phyloP scores from a whole-genome alignment of 352 stramenopile genomes.

The Phytophthora podocarpi region DNA sequence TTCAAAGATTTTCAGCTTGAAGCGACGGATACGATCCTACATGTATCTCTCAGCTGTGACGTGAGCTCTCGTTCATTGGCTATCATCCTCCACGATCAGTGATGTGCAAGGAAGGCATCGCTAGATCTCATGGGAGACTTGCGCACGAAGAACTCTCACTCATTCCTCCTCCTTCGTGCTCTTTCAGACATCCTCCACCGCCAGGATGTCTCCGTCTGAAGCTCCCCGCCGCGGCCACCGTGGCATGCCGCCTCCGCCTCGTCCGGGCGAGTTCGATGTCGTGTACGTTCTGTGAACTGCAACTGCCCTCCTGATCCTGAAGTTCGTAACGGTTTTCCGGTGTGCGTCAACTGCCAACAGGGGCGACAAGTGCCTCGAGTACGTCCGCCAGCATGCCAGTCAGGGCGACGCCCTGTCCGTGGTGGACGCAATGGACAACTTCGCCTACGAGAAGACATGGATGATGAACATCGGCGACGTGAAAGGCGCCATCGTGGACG shows the following conservation, averaged over 20 bases:
- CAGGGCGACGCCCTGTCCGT: constrained; percentile 34
- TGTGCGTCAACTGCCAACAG: constrained; percentile 20
- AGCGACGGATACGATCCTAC: neutral
- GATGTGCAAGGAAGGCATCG: constrained; percentile 16
- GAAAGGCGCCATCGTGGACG: constrained; percentile 40
- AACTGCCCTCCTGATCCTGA: constrained; percentile 25
- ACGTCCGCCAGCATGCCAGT: constrained; percentile 28
- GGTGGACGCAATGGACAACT: constrained; percentile 36
- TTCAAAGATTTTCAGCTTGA: constrained; percentile 17
- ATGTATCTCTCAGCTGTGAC: too few relatives aligned
- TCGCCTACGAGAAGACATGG: constrained; percentile 37
- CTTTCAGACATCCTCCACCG: neutral
- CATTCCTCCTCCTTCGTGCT: constrained; percentile 16
- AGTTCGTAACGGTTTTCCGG: constrained; percentile 28
- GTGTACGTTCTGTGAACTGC: constrained; percentile 9
- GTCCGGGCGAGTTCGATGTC: constrained; percentile 22
- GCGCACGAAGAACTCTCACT: constrained; percentile 12
- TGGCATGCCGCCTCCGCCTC: constrained; percentile 30
- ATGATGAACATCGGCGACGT: constrained; percentile 49
- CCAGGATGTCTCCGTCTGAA: constrained; percentile 8
- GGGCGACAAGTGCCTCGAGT: constrained; percentile 34
- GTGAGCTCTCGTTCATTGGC: constrained; percentile 16
- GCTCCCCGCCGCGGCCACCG: constrained; percentile 14
- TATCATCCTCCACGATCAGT: too few relatives aligned
- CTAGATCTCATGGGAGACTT: too few relatives aligned